A percentile compares a stretch with the other conserved stretches of the same genome.
phyloP scores from a whole-genome alignment of 768 basidiomycete genomes.

The Kwoniella sp. region DNA sequence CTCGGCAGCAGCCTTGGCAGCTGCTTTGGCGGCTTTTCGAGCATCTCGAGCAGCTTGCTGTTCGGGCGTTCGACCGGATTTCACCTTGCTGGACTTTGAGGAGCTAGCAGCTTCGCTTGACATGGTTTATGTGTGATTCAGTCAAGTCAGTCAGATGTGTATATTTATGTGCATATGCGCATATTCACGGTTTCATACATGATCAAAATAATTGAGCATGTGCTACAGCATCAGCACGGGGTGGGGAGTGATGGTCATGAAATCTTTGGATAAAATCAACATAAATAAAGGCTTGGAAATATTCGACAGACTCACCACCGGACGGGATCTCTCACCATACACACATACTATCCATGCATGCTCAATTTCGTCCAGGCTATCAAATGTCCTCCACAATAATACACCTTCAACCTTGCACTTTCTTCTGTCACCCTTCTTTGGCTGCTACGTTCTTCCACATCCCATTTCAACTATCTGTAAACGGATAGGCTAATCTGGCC shows the following conservation, averaged over 20 bases:
- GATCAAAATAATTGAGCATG: background rate
- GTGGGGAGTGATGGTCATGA: conserved; percentile 5
- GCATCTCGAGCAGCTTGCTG: conserved; percentile 37
- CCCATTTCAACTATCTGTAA: too few species aligned
- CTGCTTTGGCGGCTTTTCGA: conserved; percentile 35
- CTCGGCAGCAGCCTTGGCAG: conserved; percentile 4
- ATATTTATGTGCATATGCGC: too few species aligned
- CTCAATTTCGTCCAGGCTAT: too few species aligned
- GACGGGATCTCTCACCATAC: background rate
- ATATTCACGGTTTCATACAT: too few species aligned
- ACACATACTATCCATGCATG: too few species aligned
- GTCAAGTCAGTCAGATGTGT: too few species aligned
- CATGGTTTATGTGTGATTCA: conserved; percentile 14
- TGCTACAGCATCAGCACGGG: too few species aligned
- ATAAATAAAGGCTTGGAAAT: conserved; percentile 16
- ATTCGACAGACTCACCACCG: conserved; percentile 14
- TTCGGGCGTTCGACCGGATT: conserved; percentile 35
- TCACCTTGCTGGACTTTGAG: conserved; percentile 13
- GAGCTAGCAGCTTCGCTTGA: conserved; percentile 18
- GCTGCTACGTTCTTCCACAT: background rate
- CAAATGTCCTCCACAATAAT: too few species aligned
- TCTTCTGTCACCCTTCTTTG: background rate
- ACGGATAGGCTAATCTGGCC: too few species aligned
- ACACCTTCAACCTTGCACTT: background rate
- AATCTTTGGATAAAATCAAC: conserved; percentile 24